Percentiles rank a stretch among this genome's conserved stretches.
phyloP scores from a whole-genome alignment of 1,284 basidiomycete species.

The Cryptococcus depauperatus region DNA sequence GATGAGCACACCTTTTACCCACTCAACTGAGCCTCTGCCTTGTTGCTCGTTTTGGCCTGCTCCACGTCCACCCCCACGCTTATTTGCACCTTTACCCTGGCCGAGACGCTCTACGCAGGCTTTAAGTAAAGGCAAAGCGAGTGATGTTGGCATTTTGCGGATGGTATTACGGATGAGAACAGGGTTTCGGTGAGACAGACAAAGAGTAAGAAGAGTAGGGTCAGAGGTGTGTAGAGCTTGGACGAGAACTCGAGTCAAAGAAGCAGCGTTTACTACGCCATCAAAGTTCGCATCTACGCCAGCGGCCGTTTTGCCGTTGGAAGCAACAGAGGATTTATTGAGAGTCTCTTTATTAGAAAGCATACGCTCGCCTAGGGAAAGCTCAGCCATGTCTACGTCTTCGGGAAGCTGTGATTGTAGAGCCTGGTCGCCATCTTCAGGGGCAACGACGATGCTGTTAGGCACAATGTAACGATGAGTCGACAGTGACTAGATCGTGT shows the following conservation, averaged over 20 bases:
- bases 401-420: slow-evolving; percentile 48
- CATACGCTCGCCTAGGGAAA: slow-evolving; percentile 78
- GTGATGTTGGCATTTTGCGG: slow-evolving; percentile 74
- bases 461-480: slow-evolving; percentile 42
- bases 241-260: slow-evolving; percentile 86
- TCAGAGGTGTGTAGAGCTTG: slow-evolving; percentile 96
- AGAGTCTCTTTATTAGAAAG: slow-evolving; percentile 56
- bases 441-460: slow-evolving; percentile 22
- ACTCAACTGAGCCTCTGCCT: slow-evolving; percentile 72
- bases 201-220: slow-evolving; percentile 76
- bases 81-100: slow-evolving; percentile 63
- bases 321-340: slow-evolving; percentile 27
- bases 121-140: slow-evolving; percentile 77
- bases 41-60: slow-evolving; percentile 76
- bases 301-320: slow-evolving; percentile 14
- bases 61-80: slow-evolving; percentile 55
- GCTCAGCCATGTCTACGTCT: slow-evolving; percentile 76
- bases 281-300: slow-evolving; percentile 22
- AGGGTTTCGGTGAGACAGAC: slow-evolving; percentile 73
- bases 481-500: slow-evolving; percentile 14
- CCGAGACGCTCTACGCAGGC: slow-evolving; percentile 85
- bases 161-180: slow-evolving; percentile 81
- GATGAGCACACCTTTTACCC: slow-evolving; percentile 80
- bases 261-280: slow-evolving; percentile 65
- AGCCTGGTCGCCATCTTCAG: slow-evolving; percentile 32